Evolutionary conservation across 352 stramenopile species (phyloP), one percentile per base, ranked within the genome.

Genomic region (Globisporangium irregulare): DNA sequence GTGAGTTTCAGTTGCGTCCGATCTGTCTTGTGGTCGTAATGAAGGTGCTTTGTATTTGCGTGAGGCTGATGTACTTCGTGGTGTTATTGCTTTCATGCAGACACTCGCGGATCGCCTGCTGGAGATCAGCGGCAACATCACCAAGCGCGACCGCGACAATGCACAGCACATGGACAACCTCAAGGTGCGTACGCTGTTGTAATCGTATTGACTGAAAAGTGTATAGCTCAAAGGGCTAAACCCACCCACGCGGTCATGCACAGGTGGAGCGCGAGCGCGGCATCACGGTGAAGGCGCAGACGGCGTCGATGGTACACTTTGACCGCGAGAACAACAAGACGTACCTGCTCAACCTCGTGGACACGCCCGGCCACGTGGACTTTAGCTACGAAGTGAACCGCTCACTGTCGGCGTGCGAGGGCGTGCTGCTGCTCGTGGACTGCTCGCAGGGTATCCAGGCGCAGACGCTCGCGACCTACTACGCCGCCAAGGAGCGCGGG

Each of bases 201-300:
- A 46, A 53, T 8, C 15, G 43, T 9, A 51, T 51, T 22, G 18
- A 20, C 18, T 22, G 15, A n/a, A 18, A 8, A n/a, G 12, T 10
- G 18, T 9, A 24, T 51, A 51, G 43, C 18, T 41, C 25, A n/a
- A 1, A 1, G 34, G 24, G 6, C 6, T 63, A 20, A 34, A 50
- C 20, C n/a, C 10, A n/a, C 9, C 1, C 48, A 36, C 7, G 57
- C 20, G 18, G 5, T 60, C 5, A 38, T 29, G 0, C 15, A 20
- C 64, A 96, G 64, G 96, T 99, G 3, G 98, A 99, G 78, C 79
- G 94, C 41, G 95, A 99, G 76, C 93, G 98, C 32, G 98, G 98
- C 24, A 99, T 99, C 69, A 99, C 98, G 0, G 97, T 99, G 20
- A 99, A 99, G 79, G 97, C 97, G 6, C 95, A 98, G 62, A 98